Evolutionary conservation across 257 asterid species (phyloP).

Genomic region (Linderniella brevidens): DNA sequence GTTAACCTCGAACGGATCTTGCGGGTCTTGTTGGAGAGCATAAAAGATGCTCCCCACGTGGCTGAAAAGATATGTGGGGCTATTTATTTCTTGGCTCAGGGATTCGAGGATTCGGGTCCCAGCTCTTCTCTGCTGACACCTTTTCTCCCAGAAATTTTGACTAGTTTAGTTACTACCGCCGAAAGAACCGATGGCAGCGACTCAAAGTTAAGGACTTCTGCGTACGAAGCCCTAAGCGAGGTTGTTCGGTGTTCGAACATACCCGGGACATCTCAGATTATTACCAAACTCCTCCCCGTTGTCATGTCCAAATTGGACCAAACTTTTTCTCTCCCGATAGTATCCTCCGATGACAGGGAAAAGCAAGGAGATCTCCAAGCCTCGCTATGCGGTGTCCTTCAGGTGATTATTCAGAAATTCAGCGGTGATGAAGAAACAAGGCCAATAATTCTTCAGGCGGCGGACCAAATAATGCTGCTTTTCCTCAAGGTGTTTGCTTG

Average conservation of each 20-base stretch:
- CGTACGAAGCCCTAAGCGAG: slow-evolving; percentile 69
- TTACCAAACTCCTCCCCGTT: slow-evolving; percentile 48
- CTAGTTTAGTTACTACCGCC: slow-evolving; percentile 40
- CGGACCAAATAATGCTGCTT: slow-evolving; percentile 59
- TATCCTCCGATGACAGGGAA: slow-evolving; percentile 69
- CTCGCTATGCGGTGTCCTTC: slow-evolving; percentile 75
- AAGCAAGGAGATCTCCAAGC: slow-evolving; percentile 81
- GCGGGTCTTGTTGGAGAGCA: slow-evolving; percentile 42
- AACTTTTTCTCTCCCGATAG: slow-evolving; percentile 35
- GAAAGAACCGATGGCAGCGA: slow-evolving; percentile 56
- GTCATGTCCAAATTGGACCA: slow-evolving; percentile 56
- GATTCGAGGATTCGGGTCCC: slow-evolving; percentile 73
- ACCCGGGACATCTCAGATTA: slow-evolving; percentile 46
- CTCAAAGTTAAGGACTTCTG: slow-evolving; percentile 54
- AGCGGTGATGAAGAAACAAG: slow-evolving; percentile 48
- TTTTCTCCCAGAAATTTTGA: slow-evolving; percentile 38
- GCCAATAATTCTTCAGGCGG: slow-evolving; percentile 40
- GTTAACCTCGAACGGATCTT: slow-evolving; percentile 42
- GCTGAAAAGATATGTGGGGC: slow-evolving; percentile 86
- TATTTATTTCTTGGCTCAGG: slow-evolving; percentile 70
- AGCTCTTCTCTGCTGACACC: slow-evolving; percentile 51
- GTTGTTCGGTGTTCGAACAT: slow-evolving; percentile 59
- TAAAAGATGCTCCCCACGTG: slow-evolving; percentile 60
- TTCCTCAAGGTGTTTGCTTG: slow-evolving; percentile 71
- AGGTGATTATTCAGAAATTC: slow-evolving; percentile 68